These are phyloP conservation scores for Nematocida parisii DNA, from an alignment of 371 early-diverging fungal genomes.

Conservation along the genomic window DNA sequence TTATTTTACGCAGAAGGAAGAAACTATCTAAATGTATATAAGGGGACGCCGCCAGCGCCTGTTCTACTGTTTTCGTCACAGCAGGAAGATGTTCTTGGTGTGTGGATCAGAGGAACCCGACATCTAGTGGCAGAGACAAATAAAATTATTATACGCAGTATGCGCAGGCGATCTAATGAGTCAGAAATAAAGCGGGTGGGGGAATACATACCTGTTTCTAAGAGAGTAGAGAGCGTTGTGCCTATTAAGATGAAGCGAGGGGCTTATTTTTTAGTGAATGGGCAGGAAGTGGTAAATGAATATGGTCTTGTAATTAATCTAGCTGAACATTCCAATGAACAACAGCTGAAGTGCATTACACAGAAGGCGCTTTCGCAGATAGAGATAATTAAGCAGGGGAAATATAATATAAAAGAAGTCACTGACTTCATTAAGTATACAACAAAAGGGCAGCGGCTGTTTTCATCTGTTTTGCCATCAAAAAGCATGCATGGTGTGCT, in stretches of 20 bases:
- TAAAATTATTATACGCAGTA: background rate
- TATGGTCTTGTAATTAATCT: slow-evolving; percentile 24
- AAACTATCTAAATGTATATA: background rate
- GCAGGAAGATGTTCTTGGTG: background rate
- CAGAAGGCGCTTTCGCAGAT: slow-evolving; percentile 9
- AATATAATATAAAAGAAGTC: slow-evolving; percentile 19
- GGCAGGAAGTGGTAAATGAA: slow-evolving; percentile 26
- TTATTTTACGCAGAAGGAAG: background rate
- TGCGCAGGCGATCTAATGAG: background rate
- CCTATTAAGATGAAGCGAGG: slow-evolving; percentile 13
- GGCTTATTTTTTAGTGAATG: slow-evolving; percentile 35
- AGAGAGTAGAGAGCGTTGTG: background rate
- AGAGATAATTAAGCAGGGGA: background rate
- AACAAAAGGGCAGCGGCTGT: slow-evolving; percentile 2
- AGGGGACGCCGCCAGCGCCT: background rate
- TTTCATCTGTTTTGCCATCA: slow-evolving; percentile 28
- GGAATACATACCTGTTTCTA: background rate
- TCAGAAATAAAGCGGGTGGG: background rate
- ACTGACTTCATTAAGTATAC: slow-evolving; percentile 11
- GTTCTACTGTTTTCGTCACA: background rate
- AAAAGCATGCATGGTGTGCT: background rate
- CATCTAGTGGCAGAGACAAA: background rate
- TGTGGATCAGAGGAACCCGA: background rate
- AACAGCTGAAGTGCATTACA: background rate
- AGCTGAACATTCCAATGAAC: background rate